Conservation (phyloP, 23 red algal species). For the Gracilaria gracilis region DNA sequence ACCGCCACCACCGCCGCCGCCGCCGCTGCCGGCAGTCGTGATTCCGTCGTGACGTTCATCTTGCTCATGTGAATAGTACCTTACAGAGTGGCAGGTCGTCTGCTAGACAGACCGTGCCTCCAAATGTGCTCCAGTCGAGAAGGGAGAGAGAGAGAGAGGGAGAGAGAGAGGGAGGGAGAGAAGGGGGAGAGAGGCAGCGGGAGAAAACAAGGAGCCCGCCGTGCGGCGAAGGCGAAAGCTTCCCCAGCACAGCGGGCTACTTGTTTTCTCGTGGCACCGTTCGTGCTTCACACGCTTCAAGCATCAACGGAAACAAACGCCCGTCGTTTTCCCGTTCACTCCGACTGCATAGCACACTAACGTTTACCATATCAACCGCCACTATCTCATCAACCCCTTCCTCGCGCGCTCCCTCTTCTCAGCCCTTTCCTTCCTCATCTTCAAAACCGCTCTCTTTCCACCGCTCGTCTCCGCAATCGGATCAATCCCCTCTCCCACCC, state of each 20-base stretch:
- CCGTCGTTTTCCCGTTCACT: not conserved
- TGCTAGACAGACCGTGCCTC: not conserved
- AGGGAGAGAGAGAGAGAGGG: too few relatives aligned
- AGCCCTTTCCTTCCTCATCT: conserved; percentile 21
- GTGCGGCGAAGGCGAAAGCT: too few relatives aligned
- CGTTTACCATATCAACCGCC: not conserved
- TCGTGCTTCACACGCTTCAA: not conserved
- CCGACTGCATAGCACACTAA: not conserved
- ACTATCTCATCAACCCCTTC: conserved; percentile 40
- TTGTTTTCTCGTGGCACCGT: not conserved
- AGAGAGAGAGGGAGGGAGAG: too few relatives aligned
- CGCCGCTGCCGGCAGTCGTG: not conserved
- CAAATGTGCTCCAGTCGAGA: too few relatives aligned
- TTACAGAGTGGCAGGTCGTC: not conserved
- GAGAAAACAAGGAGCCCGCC: too few relatives aligned
- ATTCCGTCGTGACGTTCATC: too few relatives aligned
- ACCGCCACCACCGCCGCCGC: not conserved
- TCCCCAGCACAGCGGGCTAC: too few relatives aligned
- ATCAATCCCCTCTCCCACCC: conserved; percentile 33
- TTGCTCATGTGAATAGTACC: too few relatives aligned
- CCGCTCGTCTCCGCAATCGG: not conserved
- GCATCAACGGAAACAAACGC: not conserved
- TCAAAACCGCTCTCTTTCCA: conserved; percentile 41
- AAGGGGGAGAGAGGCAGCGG: too few relatives aligned
- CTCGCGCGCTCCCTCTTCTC: conserved; percentile 18